These are phyloP conservation scores for Diatrype stigma DNA, from an alignment of 2,329 filamentous ascomycete species.

Conservation along the genomic window DNA sequence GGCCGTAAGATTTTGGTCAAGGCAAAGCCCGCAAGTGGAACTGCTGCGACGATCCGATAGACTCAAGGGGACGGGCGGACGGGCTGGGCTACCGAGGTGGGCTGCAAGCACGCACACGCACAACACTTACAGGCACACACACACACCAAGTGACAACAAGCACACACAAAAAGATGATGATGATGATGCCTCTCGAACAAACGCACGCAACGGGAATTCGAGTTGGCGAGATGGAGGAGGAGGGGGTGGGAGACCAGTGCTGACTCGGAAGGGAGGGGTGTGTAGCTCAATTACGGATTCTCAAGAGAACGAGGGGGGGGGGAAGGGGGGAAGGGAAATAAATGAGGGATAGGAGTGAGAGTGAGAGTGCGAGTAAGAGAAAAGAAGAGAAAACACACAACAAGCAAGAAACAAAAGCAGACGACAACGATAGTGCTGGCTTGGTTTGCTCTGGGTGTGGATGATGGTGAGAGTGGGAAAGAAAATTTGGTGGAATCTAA, in stretches of 20 bases:
- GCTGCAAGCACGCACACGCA: conserved; percentile 22
- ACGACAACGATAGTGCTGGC: conserved; percentile 32
- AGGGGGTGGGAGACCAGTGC: conserved; percentile 23
- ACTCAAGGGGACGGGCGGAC: conserved; percentile 17
- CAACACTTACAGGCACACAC: not conserved
- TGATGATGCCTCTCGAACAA: conserved; percentile 31
- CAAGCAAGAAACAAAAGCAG: conserved; percentile 23
- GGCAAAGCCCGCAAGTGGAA: conserved; percentile 21
- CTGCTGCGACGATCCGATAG: conserved; percentile 20
- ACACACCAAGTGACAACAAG: conserved; percentile 21
- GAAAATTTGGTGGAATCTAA: conserved; percentile 21
- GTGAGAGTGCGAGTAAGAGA: conserved; percentile 25
- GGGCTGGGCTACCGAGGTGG: conserved; percentile 24
- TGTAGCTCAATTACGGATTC: not conserved
- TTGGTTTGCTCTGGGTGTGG: conserved; percentile 27
- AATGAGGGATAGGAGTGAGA: conserved; percentile 23
- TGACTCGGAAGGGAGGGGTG: conserved; percentile 22
- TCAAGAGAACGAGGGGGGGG: conserved; percentile 16
- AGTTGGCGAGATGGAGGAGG: conserved; percentile 25
- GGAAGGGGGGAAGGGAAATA: conserved; percentile 16
- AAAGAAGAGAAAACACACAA: conserved; percentile 28
- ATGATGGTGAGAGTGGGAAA: conserved; percentile 29
- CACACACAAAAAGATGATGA: conserved; percentile 29
- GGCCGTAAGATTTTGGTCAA: not conserved
- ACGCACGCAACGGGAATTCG: conserved; percentile 31